Percentiles rank a stretch among this genome's conserved stretches.
Conservation (phyloP, 257 asterid species). For the Solanum piurae region DNA sequence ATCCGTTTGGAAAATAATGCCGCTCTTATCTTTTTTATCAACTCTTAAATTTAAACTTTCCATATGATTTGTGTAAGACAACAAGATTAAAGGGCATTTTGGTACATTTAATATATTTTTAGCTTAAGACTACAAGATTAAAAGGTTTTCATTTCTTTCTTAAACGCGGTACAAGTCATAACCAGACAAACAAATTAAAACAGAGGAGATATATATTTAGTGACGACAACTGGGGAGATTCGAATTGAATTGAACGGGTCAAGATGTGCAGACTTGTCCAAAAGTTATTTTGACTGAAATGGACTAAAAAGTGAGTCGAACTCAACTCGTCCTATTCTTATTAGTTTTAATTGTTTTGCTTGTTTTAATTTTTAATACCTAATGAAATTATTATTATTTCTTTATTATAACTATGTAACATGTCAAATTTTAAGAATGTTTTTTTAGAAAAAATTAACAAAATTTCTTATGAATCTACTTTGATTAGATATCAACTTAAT, state of each 20-base stretch:
- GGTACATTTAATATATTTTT: not conserved
- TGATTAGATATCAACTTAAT: too few species aligned
- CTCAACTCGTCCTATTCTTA: not conserved
- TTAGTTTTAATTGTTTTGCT: too few species aligned
- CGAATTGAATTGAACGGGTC: too few species aligned
- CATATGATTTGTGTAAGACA: too few species aligned
- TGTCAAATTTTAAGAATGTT: not conserved
- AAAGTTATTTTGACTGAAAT: not conserved
- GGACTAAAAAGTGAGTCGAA: not conserved
- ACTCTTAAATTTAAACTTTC: fast-evolving
- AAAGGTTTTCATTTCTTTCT: too few species aligned
- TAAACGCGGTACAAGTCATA: too few species aligned
- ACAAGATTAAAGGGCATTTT: not conserved
- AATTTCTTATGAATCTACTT: too few species aligned
- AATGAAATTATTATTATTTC: too few species aligned
- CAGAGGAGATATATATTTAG: fast-evolving
- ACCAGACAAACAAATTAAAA: not conserved
- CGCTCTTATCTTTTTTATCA: too few species aligned
- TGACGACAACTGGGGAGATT: too few species aligned
- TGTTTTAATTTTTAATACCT: not conserved
- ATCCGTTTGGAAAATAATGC: too few species aligned
- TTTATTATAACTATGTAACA: not conserved
- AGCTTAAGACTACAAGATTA: not conserved
- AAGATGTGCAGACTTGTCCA: not conserved
- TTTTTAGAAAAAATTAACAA: too few species aligned